These are phyloP conservation scores for Alternaria sp. DNA, from an alignment of 2,329 filamentous ascomycete species.

Conservation along the genomic window DNA sequence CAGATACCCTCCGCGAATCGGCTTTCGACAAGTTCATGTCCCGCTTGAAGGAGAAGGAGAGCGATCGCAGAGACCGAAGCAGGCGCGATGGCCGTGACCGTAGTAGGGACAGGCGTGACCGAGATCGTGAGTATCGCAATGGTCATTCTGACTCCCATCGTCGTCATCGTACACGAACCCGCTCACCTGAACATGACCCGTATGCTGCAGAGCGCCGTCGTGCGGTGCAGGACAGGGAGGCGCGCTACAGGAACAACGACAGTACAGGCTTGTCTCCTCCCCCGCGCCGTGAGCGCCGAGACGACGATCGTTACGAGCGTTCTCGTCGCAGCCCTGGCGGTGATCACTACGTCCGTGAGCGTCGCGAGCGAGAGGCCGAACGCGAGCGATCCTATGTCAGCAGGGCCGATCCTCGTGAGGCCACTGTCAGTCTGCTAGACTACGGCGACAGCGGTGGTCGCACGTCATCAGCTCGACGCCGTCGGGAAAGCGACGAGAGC, in stretches of 20 bases:
- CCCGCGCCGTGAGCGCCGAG: slow-evolving; percentile 52
- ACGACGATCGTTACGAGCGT: slow-evolving; percentile 50
- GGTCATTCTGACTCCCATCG: slow-evolving; percentile 49
- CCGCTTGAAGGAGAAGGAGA: slow-evolving; percentile 86
- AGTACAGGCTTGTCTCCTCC: slow-evolving; percentile 67
- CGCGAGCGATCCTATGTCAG: slow-evolving; percentile 81
- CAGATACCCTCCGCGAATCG: slow-evolving; percentile 80
- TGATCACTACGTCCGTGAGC: slow-evolving; percentile 81
- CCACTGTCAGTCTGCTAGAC: slow-evolving; percentile 82
- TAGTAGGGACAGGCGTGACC: slow-evolving; percentile 49
- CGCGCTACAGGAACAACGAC: slow-evolving; percentile 85
- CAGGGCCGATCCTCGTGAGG: slow-evolving; percentile 78
- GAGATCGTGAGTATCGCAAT: slow-evolving; percentile 50
- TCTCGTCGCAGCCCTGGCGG: slow-evolving; percentile 64
- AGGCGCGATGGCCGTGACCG: slow-evolving; percentile 54
- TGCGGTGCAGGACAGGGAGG: slow-evolving; percentile 91
- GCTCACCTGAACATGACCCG: slow-evolving; percentile 88
- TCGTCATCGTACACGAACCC: slow-evolving; percentile 68
- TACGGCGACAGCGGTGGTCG: slow-evolving; percentile 72
- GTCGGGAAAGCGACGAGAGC: slow-evolving; percentile 73
- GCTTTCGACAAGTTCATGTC: slow-evolving; percentile 93
- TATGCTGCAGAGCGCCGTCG: slow-evolving; percentile 96
- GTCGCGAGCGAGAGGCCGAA: slow-evolving; percentile 87
- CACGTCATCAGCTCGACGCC: slow-evolving; percentile 68
- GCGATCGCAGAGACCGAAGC: slow-evolving; percentile 61